Conservation (phyloP, 176 grass and related monocot genomes). For the Rhynchospora breviuscula region DNA sequence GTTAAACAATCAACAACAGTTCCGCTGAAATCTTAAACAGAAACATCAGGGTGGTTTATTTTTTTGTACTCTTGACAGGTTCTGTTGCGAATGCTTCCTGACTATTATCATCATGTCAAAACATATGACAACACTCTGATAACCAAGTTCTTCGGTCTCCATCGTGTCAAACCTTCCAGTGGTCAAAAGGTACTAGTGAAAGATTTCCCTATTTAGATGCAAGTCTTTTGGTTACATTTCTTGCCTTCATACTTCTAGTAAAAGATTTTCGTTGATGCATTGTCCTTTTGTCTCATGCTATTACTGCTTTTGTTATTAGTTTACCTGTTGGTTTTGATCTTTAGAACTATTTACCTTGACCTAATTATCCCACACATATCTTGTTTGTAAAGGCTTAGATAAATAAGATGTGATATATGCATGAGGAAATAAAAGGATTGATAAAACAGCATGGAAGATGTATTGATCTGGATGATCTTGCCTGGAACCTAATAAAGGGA, state of each 20-base stretch:
- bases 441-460: neutral
- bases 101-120: slow-evolving; percentile 85
- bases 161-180: slow-evolving; percentile 93
- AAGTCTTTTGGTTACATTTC: neutral
- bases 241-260: neutral
- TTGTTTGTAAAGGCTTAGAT: neutral
- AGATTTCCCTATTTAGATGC: neutral
- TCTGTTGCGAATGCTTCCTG: slow-evolving; percentile 91
- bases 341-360: neutral
- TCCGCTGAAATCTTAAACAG: neutral
- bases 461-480: neutral
- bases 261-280: neutral
- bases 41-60: slow-evolving; percentile 1
- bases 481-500: neutral
- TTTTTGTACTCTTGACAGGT: slow-evolving; percentile 47
- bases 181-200: slow-evolving; percentile 78
- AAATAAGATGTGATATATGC: neutral
- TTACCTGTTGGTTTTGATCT: neutral
- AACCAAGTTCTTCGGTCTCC: slow-evolving; percentile 99
- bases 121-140: slow-evolving; percentile 99
- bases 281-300: neutral
- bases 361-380: neutral
- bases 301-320: neutral
- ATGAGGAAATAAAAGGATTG: neutral
- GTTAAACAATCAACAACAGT: neutral